Evolutionary conservation across 148 eudicot genomes (phyloP).

Genomic region (Heliamphora exappendiculata): DNA sequence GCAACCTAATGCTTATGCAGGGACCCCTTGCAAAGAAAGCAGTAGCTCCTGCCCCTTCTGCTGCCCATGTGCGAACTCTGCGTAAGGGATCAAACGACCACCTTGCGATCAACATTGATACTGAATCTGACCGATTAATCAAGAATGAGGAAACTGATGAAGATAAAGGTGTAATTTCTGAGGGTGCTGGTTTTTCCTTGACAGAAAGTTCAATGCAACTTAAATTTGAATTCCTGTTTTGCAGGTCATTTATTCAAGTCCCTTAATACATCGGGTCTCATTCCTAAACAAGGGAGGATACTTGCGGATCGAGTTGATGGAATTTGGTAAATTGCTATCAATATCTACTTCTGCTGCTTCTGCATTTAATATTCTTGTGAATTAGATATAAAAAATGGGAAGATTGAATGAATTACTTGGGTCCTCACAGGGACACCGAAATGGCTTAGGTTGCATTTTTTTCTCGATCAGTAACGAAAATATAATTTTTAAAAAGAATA

Average conservation of each 20-base stretch:
- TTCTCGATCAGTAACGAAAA: no score
- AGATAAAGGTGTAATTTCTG: conserved; percentile 67
- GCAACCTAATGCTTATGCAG: conserved; percentile 36
- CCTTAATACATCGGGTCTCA: conserved; percentile 76
- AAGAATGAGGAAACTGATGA: conserved; percentile 46
- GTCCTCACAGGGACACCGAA: no score
- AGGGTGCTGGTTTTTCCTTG: not conserved
- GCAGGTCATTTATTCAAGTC: conserved; percentile 92
- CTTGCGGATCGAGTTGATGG: conserved; percentile 88
- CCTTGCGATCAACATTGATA: conserved; percentile 70
- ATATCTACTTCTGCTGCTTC: not conserved
- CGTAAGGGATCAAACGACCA: conserved; percentile 84
- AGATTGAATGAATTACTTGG: not conserved
- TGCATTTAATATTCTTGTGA: not conserved
- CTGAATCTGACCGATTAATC: conserved; percentile 76
- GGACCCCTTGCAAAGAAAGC: conserved; percentile 50
- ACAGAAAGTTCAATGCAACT: conserved; percentile 5
- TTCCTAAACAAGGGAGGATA: conserved; percentile 83
- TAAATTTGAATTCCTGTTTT: conserved; percentile 16
- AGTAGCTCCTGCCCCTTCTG: conserved; percentile 51
- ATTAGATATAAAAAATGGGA: not conserved
- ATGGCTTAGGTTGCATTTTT: no score
- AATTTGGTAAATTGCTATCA: conserved; percentile 51
- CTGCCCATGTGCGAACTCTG: conserved; percentile 69
- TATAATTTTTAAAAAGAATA: no score